These are phyloP conservation scores for Mimosa pudica DNA, from an alignment of 306 rosid species.

Conservation along the genomic window DNA sequence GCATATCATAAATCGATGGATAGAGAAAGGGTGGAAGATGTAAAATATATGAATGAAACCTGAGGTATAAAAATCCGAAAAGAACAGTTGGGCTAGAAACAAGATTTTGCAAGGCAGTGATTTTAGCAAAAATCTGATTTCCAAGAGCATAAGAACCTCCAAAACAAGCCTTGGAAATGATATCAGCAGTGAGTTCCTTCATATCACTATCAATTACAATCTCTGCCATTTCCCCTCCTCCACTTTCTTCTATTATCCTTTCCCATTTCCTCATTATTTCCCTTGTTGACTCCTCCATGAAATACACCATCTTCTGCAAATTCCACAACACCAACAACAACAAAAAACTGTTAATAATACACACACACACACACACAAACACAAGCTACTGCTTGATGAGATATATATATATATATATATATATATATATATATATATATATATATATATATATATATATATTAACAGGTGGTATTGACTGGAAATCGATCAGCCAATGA, in stretches of 20 bases:
- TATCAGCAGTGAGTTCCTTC: constrained; percentile 35
- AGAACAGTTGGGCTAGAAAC: constrained; percentile 30
- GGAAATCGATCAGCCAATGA: no score
- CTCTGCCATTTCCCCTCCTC: constrained; percentile 17
- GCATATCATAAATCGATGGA: no score
- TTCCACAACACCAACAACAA: neutral
- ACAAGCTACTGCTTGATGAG: no score
- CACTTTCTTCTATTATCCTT: constrained; percentile 14
- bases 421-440: no score
- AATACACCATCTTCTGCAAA: constrained; percentile 32
- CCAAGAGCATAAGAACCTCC: constrained; percentile 39
- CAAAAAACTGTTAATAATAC: no score
- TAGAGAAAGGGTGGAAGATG: no score
- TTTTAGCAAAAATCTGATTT: constrained; percentile 39
- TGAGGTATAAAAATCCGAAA: constrained; percentile 35
- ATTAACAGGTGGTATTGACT: no score
- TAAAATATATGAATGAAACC: neutral
- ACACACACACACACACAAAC: no score
- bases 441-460: no score
- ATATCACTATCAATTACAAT: constrained; percentile 32
- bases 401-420: no score
- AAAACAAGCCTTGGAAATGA: constrained; percentile 45
- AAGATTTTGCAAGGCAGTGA: constrained; percentile 28
- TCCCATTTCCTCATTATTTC: constrained; percentile 31
- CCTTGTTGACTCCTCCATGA: constrained; percentile 32